phyloP scores from a whole-genome alignment of 2,329 filamentous ascomycete genomes.

The Aspergillus tubingensis region DNA sequence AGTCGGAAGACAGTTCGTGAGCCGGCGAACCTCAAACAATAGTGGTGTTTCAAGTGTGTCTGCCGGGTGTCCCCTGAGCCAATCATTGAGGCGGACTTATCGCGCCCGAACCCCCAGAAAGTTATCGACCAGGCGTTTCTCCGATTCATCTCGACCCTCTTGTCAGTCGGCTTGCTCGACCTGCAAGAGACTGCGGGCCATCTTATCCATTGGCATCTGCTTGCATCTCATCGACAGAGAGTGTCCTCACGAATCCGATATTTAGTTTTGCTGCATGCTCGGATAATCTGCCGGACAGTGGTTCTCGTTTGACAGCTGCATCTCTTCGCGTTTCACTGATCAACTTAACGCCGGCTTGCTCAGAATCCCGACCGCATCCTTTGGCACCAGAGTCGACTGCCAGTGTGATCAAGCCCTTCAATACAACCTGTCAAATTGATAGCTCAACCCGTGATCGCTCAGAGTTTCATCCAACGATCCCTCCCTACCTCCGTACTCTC shows the following conservation, averaged over 20 bases:
- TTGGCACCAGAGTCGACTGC: constrained; percentile 6
- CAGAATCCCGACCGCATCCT: constrained; percentile 8
- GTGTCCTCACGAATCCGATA: background rate
- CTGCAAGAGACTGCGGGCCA: background rate
- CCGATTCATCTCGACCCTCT: background rate
- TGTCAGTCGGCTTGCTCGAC: constrained; percentile 1
- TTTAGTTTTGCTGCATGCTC: background rate
- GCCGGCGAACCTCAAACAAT: constrained; percentile 7
- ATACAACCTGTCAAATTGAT: constrained; percentile 22
- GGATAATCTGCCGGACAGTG: background rate
- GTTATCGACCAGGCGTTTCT: constrained; percentile 4
- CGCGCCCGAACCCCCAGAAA: constrained; percentile 4
- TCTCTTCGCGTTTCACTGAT: constrained; percentile 22
- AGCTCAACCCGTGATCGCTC: constrained; percentile 13
- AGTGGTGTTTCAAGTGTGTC: constrained; percentile 7
- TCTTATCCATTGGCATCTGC: background rate
- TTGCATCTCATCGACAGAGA: background rate
- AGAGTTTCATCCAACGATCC: background rate
- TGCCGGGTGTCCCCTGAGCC: constrained; percentile 6
- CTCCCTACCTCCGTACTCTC: constrained; percentile 10
- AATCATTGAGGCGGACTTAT: constrained; percentile 18
- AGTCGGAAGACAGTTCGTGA: background rate
- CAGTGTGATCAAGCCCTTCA: constrained; percentile 5
- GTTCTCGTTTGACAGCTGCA: constrained; percentile 19
- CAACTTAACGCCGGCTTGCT: constrained; percentile 9